Evolutionary conservation across 140 eudicot genomes (phyloP).

Genomic region (Ambrosia hybrid): DNA sequence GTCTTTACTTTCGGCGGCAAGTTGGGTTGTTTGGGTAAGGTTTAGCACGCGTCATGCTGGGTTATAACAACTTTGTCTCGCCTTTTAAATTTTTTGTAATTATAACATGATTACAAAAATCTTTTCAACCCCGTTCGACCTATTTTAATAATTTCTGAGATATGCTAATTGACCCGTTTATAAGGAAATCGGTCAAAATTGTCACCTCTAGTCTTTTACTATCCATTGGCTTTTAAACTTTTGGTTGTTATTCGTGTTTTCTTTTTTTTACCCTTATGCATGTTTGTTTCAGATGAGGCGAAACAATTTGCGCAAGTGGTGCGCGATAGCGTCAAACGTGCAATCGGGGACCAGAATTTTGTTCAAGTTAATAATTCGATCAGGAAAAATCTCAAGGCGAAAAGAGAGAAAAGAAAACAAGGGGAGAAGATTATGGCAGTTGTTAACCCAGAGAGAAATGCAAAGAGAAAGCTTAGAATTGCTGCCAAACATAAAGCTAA

Average conservation of each 20-base stretch:
- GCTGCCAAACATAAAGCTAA: conserved; percentile 67
- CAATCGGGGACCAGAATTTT: conserved; percentile 51
- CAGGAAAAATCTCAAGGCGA: conserved; percentile 58
- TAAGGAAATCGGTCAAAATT: too few species aligned
- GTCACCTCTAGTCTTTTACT: too few species aligned
- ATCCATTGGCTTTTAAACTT: too few species aligned
- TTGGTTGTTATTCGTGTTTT: too few species aligned
- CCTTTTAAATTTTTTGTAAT: too few species aligned
- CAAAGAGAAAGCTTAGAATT: conserved; percentile 75
- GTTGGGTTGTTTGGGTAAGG: too few species aligned
- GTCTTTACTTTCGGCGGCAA: not conserved
- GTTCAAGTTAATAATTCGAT: conserved; percentile 43
- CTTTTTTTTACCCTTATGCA: not conserved
- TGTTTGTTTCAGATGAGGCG: conserved; percentile 55
- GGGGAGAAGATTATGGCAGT: conserved; percentile 81
- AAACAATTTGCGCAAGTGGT: conserved; percentile 61
- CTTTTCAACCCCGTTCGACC: too few species aligned
- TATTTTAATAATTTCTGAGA: too few species aligned
- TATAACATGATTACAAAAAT: too few species aligned
- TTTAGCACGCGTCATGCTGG: too few species aligned
- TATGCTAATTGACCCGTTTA: too few species aligned
- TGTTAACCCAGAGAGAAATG: conserved; percentile 69
- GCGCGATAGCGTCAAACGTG: conserved; percentile 42
- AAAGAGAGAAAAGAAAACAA: conserved; percentile 78
- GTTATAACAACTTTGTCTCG: too few species aligned